Conservation (phyloP, 2,329 filamentous ascomycete genomes). For the Exophiala lecanii-corni region DNA sequence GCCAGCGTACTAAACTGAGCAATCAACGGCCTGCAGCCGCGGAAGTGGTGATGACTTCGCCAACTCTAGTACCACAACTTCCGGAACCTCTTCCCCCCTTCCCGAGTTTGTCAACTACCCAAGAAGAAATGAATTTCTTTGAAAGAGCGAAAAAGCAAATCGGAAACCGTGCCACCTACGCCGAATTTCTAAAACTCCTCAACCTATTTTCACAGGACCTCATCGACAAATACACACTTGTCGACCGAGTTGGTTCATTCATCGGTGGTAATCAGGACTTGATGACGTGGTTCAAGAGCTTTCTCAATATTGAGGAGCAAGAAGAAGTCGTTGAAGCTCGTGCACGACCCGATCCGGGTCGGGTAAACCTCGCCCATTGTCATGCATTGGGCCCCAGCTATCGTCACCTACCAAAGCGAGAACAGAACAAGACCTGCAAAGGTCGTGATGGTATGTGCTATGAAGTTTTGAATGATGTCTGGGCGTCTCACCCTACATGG, state of each 20-base stretch:
- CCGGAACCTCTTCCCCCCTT: constrained; percentile 81
- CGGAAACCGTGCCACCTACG: constrained; percentile 84
- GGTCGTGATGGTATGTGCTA: constrained; percentile 93
- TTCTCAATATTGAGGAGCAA: constrained; percentile 71
- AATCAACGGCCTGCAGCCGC: constrained; percentile 36
- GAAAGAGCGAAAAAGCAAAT: constrained; percentile 96
- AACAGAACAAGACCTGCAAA: constrained; percentile 85
- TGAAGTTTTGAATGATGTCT: constrained; percentile 91
- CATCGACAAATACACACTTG: constrained; percentile 77
- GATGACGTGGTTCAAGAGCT: constrained; percentile 81
- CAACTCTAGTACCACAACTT: constrained; percentile 80
- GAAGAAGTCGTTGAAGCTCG: constrained; percentile 76
- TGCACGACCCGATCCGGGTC: constrained; percentile 67
- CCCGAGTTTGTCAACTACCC: constrained; percentile 65
- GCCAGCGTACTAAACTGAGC: constrained; percentile 20
- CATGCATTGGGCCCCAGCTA: constrained; percentile 95
- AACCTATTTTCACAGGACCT: constrained; percentile 92
- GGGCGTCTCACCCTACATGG: constrained; percentile 98
- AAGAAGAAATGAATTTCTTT: constrained; percentile 89
- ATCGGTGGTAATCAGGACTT: constrained; percentile 85
- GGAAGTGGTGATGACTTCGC: constrained; percentile 60
- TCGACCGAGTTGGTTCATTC: constrained; percentile 77
- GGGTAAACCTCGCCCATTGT: constrained; percentile 92
- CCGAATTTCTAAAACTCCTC: constrained; percentile 94
- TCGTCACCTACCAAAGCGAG: constrained; percentile 81